phyloP scores from a whole-genome alignment of 225 moss, liverwort and hornwort genomes.

The Polytrichum formosum region DNA sequence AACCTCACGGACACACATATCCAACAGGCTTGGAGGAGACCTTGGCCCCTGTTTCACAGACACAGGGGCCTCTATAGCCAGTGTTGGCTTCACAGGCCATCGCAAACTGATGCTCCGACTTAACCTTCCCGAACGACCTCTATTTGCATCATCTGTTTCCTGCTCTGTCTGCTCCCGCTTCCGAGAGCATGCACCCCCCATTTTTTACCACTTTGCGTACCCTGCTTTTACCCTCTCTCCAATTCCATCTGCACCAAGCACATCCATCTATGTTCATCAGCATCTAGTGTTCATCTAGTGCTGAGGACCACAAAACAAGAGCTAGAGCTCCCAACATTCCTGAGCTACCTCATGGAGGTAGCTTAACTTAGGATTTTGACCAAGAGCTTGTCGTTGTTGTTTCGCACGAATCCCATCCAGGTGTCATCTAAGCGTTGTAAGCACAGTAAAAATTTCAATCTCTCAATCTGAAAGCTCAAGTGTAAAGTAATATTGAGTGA shows the following conservation, averaged over 20 bases:
- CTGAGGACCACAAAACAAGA: too few relatives aligned
- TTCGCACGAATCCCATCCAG: too few relatives aligned
- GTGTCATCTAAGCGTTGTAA: too few relatives aligned
- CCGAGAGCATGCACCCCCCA: constrained; percentile 87
- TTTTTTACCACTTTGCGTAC: constrained; percentile 12
- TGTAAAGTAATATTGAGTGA: too few relatives aligned
- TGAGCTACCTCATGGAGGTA: too few relatives aligned
- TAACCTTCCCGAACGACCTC: constrained; percentile 52
- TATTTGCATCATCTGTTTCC: constrained; percentile 48
- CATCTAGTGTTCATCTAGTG: too few relatives aligned
- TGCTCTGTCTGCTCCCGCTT: constrained; percentile 59
- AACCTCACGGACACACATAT: constrained; percentile 60
- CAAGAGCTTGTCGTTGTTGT: too few relatives aligned
- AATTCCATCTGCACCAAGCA: constrained; percentile 24
- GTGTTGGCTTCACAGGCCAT: constrained; percentile 72
- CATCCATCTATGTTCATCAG: not conserved
- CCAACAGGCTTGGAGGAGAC: constrained; percentile 47
- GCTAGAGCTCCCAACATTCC: too few relatives aligned
- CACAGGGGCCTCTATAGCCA: constrained; percentile 21
- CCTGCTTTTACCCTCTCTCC: constrained; percentile 1
- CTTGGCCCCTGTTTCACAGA: constrained; percentile 20
- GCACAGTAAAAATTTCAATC: too few relatives aligned
- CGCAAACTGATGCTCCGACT: constrained; percentile 79
- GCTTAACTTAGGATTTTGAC: too few relatives aligned
- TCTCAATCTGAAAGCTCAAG: too few relatives aligned